A percentile compares a stretch with the other conserved stretches of the same genome.
These are phyloP conservation scores for Aspergillus udagawae DNA, from an alignment of 2,329 filamentous ascomycete genomes.

Conservation along the genomic window DNA sequence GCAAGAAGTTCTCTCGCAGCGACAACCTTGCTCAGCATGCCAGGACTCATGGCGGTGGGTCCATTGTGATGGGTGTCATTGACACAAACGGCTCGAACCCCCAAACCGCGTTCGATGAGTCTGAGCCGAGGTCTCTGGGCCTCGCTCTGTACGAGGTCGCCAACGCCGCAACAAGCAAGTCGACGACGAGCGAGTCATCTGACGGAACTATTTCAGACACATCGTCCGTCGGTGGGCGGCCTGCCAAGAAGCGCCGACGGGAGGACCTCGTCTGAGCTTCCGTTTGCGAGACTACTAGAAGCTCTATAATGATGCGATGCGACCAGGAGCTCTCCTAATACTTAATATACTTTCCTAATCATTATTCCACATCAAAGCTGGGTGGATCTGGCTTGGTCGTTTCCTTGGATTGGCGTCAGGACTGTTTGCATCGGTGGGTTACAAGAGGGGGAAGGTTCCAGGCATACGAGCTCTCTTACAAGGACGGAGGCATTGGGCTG, in stretches of 20 bases:
- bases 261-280: constrained; percentile 54
- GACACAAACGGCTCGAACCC: constrained; percentile 60
- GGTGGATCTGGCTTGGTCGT: constrained; percentile 22
- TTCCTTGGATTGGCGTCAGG: constrained; percentile 33
- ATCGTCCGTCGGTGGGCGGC: constrained; percentile 39
- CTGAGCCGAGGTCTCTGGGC: constrained; percentile 63
- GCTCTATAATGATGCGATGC: constrained; percentile 34
- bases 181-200: constrained; percentile 42
- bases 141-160: constrained; percentile 79
- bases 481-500: constrained; percentile 9
- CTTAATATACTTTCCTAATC: constrained; percentile 29
- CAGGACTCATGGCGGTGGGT: constrained; percentile 84
- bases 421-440: constrained; percentile 25
- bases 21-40: constrained; percentile 97
- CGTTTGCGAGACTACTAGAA: constrained; percentile 7
- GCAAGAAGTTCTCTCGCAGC: constrained; percentile 97
- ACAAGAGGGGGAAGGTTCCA: constrained; percentile 14
- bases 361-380: constrained; percentile 14
- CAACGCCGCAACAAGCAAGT: constrained; percentile 64
- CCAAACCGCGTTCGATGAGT: constrained; percentile 45
- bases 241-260: constrained; percentile 77
- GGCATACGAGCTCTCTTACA: constrained; percentile 18
- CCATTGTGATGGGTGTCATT: constrained; percentile 85
- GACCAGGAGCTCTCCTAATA: constrained; percentile 37
- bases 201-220: constrained; percentile 34